Evolutionary conservation across 2,329 filamentous ascomycete genomes (phyloP).

Genomic region (Xylaria sp.): DNA sequence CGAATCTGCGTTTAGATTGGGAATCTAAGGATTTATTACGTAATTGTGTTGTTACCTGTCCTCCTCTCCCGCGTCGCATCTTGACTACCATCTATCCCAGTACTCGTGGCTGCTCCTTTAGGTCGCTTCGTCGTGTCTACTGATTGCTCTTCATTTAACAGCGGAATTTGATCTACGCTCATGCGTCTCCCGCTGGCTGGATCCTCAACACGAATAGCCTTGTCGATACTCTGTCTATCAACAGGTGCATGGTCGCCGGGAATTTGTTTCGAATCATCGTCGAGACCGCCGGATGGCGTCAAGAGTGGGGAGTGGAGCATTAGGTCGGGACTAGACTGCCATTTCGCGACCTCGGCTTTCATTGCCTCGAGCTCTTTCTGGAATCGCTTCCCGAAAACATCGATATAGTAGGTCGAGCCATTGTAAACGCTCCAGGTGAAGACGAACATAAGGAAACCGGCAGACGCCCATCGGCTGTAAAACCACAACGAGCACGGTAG

Average conservation of each 20-base stretch:
- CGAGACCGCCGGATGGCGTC: constrained; percentile 50
- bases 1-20: neutral
- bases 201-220: constrained; percentile 43
- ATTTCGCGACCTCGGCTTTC: constrained; percentile 87
- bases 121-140: constrained; percentile 26
- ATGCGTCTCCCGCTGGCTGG: constrained; percentile 44
- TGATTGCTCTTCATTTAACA: constrained; percentile 62
- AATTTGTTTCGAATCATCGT: constrained; percentile 39
- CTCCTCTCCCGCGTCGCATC: constrained; percentile 63
- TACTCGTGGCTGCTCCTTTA: constrained; percentile 47
- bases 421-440: constrained; percentile 98
- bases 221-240: constrained; percentile 37
- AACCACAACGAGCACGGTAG: constrained; percentile 96
- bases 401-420: constrained; percentile 96
- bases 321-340: constrained; percentile 74
- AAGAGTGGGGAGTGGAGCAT: constrained; percentile 53
- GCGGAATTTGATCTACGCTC: constrained; percentile 66
- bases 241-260: constrained; percentile 24
- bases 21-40: constrained; percentile 4
- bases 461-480: constrained; percentile 83
- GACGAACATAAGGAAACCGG: constrained; percentile 79
- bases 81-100: constrained; percentile 59
- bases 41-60: constrained; percentile 42
- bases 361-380: constrained; percentile 94
- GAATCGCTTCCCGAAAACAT: constrained; percentile 96